Evolutionary conservation across 2,329 filamentous ascomycete species (phyloP).

Genomic region (Ophiostoma quercus): DNA sequence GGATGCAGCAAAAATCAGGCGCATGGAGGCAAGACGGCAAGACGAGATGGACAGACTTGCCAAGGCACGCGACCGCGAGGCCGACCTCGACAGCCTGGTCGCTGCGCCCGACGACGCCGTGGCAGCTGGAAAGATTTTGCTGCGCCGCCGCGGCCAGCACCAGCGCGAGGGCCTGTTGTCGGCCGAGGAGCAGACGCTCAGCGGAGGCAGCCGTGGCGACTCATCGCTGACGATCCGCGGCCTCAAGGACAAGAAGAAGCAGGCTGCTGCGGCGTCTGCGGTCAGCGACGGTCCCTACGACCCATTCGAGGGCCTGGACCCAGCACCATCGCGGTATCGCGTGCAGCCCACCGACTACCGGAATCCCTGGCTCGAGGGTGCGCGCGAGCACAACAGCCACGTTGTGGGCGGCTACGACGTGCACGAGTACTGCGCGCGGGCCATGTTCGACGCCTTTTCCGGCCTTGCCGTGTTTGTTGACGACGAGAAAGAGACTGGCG

Average conservation of each 20-base stretch:
- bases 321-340: slow-evolving; percentile 64
- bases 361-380: slow-evolving; percentile 65
- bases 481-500: slow-evolving; percentile 58
- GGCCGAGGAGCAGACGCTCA: slow-evolving; percentile 40
- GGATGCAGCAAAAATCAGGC: slow-evolving; percentile 58
- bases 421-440: slow-evolving; percentile 72
- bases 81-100: slow-evolving; percentile 65
- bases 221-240: slow-evolving; percentile 64
- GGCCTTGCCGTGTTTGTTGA: slow-evolving; percentile 82
- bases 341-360: slow-evolving; percentile 62
- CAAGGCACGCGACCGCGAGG: slow-evolving; percentile 58
- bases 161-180: slow-evolving; percentile 33
- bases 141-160: slow-evolving; percentile 66
- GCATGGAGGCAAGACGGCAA: slow-evolving; percentile 59
- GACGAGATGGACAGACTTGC: slow-evolving; percentile 65
- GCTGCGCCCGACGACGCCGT: slow-evolving; percentile 48
- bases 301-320: slow-evolving; percentile 72
- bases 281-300: slow-evolving; percentile 74
- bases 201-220: slow-evolving; percentile 24
- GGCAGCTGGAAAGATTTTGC: slow-evolving; percentile 54
- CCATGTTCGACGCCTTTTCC: slow-evolving; percentile 82
- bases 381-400: slow-evolving; percentile 60
- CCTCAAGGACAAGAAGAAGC: slow-evolving; percentile 58
- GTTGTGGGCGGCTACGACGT: slow-evolving; percentile 78
- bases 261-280: slow-evolving; percentile 29